Base-by-base conservation (phyloP, 2,329 filamentous ascomycete genomes). In the Calonectria hawksworthii region DNA sequence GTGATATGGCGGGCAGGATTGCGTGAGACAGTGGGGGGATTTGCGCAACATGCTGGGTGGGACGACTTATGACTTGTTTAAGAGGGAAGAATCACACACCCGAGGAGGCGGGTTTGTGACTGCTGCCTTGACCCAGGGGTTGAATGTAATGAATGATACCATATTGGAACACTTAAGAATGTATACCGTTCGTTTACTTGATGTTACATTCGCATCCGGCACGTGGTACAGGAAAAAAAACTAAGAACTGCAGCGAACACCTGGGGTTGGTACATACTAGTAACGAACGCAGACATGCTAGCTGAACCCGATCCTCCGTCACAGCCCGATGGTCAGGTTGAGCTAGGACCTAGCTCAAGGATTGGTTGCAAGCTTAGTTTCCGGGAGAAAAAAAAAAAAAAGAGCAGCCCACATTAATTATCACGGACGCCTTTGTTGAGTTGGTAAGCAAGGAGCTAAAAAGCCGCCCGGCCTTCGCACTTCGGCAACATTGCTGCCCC, bases 401-500 rank as follows among this genome's bases (percentile, higher is more conserved):
- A 44, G 18, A 32, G 30, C 41, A 41, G 38, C 41, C 18, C 41
- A 44, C 41, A 6, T 21, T 14, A 38, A 6, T 21, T 14, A 38
- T 44, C 38, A 10, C 41, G 56, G 56, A 23, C 13, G 56, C 56
- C n/a, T 38, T 34, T 56, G 7, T 11, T 14, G 23, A 61, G 56
- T 61, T 61, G 56, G 56, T 61, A 7, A 41, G 56, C 36, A 63
- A 41, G 34, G 34, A 16, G 38, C 56, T 63, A 63, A 63, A 59
- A 41, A 28, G 34, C 36, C 38, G 18, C 26, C 52, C 70, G 23
- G 38, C 32, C 64, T 41, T 73, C 70, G 70, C 74, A 75, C 74
- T 75, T 73, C 73, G 73, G 71, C 66, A 52, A 41, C 38, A 38
- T 70, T 65, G 64, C 38, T 70, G 66, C 71, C 59, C 71, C 71